A percentile compares a stretch with the other conserved stretches of the same genome.
Conservation (phyloP, 2,329 filamentous ascomycete species). For the Ophiostoma sp. region DNA sequence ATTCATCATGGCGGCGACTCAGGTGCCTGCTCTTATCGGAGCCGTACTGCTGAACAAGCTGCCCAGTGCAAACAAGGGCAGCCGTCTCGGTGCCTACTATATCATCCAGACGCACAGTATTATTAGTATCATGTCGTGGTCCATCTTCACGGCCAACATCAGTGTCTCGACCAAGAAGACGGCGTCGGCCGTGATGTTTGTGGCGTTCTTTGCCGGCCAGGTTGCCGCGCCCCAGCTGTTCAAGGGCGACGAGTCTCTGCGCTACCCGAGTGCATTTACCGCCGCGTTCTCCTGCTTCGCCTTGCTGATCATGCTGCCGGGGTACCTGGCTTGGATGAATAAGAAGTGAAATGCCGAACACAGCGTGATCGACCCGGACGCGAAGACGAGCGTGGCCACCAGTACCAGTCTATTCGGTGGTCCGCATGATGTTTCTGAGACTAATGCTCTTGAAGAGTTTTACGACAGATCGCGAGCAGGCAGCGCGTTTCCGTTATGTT, state of each 20-base stretch:
- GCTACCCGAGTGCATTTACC: slow-evolving; percentile 52
- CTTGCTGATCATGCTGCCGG: neutral
- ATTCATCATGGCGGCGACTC: slow-evolving; percentile 26
- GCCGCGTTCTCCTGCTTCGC: slow-evolving; percentile 31
- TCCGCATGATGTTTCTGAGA: neutral
- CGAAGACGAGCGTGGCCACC: neutral
- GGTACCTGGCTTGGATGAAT: neutral
- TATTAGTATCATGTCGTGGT: slow-evolving; percentile 56
- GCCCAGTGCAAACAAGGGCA: slow-evolving; percentile 48
- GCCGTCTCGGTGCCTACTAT: slow-evolving; percentile 59
- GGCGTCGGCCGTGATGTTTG: slow-evolving; percentile 49
- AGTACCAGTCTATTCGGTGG: neutral
- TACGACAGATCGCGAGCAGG: neutral
- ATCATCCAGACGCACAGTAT: slow-evolving; percentile 45
- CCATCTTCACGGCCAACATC: slow-evolving; percentile 58
- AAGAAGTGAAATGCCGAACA: neutral
- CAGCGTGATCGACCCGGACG: neutral
- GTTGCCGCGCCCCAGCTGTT: slow-evolving; percentile 53
- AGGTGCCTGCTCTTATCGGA: slow-evolving; percentile 49
- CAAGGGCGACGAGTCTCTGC: slow-evolving; percentile 49
- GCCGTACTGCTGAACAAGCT: slow-evolving; percentile 61
- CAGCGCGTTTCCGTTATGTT: neutral
- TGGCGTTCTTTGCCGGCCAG: slow-evolving; percentile 50
- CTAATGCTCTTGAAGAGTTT: neutral
- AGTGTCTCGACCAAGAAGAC: slow-evolving; percentile 55